A percentile compares a stretch with the other conserved stretches of the same genome.
phyloP scores from a whole-genome alignment of 805 yeast species.

The Kodamaea lidongshanica region DNA sequence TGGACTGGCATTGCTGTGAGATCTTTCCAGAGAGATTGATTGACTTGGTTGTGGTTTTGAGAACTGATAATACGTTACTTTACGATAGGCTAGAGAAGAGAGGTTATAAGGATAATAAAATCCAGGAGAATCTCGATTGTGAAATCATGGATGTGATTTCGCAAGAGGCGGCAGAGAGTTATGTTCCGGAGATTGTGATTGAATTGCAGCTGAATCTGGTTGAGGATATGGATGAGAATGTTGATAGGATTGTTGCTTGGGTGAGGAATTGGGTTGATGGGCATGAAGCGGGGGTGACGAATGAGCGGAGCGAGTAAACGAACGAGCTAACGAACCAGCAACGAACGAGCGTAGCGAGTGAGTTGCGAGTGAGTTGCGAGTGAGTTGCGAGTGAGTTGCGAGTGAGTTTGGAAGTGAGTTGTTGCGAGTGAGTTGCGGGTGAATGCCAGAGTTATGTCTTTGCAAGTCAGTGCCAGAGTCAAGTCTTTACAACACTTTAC shows the following conservation, averaged over 20 bases:
- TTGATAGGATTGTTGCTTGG: conserved; percentile 73
- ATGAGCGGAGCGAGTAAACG: too few relatives aligned
- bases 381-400: too few relatives aligned
- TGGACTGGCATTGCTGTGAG: conserved; percentile 98
- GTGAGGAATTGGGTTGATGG: conserved; percentile 65
- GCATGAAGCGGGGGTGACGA: conserved; percentile 28
- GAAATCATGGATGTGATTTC: conserved; percentile 92
- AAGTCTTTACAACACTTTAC: too few relatives aligned
- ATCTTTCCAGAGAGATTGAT: conserved; percentile 88
- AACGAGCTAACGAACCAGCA: too few relatives aligned
- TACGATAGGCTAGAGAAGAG: conserved; percentile 72
- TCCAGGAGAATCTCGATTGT: conserved; percentile 89
- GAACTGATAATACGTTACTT: conserved; percentile 66
- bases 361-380: too few relatives aligned
- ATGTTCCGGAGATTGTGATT: conserved; percentile 74
- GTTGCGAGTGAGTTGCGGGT: too few relatives aligned
- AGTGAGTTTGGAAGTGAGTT: too few relatives aligned
- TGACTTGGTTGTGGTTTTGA: conserved; percentile 84
- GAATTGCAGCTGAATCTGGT: conserved; percentile 66
- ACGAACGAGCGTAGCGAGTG: too few relatives aligned
- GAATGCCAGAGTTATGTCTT: too few relatives aligned
- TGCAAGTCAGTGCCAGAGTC: too few relatives aligned
- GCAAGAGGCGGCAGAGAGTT: conserved; percentile 81
- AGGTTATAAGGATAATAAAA: conserved; percentile 73
- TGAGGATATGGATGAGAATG: conserved; percentile 78